Evolutionary conservation across 371 early-diverging fungal species (phyloP), one percentile per base, ranked within the genome.

Genomic region (Sporodiniella umbellata): DNA sequence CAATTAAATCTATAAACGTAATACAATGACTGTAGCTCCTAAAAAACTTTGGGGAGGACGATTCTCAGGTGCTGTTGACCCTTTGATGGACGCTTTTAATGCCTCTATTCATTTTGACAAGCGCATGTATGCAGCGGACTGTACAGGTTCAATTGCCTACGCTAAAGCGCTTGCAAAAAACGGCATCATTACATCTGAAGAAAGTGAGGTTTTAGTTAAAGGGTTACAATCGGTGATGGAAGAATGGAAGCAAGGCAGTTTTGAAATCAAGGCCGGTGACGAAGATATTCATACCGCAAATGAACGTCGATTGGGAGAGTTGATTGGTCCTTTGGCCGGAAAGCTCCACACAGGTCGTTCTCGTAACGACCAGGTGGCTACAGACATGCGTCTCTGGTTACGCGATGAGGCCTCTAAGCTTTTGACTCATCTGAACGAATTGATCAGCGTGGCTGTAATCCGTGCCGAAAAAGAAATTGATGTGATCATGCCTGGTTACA

Each of bases 201-300:
- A 98, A 66, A 73, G 83, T 38, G 80, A 83, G 45, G 58, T 69
- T 24, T 70, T 98, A 15, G 81, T 88, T 30, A 45, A 59, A 1
- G 98, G 98, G 10, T 84, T 98, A 12, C 57, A 73, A 15, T 47
- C 64, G 31, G 94, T 98, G 8, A 80, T 72, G 42, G 64, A 67
- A 18, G 98, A 98, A 64, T 98, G 98, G 98, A 75, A 76, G 15
- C 33, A 61, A 30, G 83, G 81, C 38, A 64, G 64, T n/a, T 96
- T 98, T 70, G 80, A 60, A 25, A 76, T 92, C 48, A 67, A 81
- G 57, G 71, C 83, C 1, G 85, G 88, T 7, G 98, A 98, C 70
- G 98, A 98, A 68, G 98, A 98, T 73, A 96, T 98, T 60, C 98
- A 98, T 66, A 95, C 96, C 2, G 98, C 98, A 38, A 96, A 96